These are phyloP conservation scores for Paecilomyces niveus DNA, from an alignment of 2,329 filamentous ascomycete species.

Conservation along the genomic window DNA sequence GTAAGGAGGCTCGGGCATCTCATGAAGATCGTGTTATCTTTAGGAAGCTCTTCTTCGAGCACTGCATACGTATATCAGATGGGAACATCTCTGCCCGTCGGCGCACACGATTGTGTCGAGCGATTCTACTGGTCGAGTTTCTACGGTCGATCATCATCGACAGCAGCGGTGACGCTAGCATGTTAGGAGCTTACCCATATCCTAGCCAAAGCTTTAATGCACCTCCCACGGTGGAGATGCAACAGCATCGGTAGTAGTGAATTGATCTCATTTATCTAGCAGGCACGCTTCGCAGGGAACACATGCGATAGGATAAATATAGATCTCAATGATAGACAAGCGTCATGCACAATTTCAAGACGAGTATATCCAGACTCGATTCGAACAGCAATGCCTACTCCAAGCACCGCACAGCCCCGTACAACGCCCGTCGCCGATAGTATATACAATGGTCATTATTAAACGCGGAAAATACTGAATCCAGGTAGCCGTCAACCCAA, in stretches of 20 bases:
- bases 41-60: background rate
- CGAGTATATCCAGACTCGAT: background rate
- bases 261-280: background rate
- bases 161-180: background rate
- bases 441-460: background rate
- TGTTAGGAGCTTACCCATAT: background rate
- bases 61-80: background rate
- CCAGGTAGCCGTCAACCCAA: background rate
- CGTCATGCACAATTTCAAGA: background rate
- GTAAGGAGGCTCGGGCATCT: background rate
- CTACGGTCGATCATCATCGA: background rate
- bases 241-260: background rate
- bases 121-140: background rate
- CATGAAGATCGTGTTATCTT: background rate
- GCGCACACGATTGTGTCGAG: background rate
- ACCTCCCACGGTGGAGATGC: background rate
- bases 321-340: background rate
- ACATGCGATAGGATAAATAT: background rate
- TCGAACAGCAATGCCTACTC: background rate
- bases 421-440: background rate
- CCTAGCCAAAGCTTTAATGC: background rate
- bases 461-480: background rate
- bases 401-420: background rate
- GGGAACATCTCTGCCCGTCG: background rate
- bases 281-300: background rate